phyloP scores from a whole-genome alignment of 495 filamentous ascomycete species.

The Aspergillus sclerotiicarbonarius region DNA sequence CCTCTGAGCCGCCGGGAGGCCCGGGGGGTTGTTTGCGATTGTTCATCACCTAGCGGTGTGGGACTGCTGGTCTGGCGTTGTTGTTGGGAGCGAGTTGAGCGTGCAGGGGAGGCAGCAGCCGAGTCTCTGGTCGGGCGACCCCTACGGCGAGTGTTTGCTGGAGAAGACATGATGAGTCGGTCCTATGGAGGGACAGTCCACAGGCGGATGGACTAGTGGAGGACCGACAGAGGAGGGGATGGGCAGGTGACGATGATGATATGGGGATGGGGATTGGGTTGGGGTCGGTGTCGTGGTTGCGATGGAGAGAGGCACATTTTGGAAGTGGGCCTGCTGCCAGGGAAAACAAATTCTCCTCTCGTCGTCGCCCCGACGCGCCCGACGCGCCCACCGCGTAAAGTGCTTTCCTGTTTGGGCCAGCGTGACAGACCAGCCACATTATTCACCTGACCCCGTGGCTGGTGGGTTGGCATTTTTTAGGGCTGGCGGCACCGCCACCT shows the following conservation, averaged over 20 bases:
- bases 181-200: slow-evolving; percentile 10
- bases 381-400: slow-evolving; percentile 41
- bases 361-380: slow-evolving; percentile 26
- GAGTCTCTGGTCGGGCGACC: slow-evolving; percentile 44
- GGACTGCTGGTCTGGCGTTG: slow-evolving; percentile 40
- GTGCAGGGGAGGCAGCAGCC: slow-evolving; percentile 39
- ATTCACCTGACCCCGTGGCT: slow-evolving; percentile 14
- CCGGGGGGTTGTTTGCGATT: slow-evolving; percentile 42
- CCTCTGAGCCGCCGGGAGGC: slow-evolving; percentile 43
- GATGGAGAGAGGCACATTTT: slow-evolving; percentile 11
- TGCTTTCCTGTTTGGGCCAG: slow-evolving; percentile 34
- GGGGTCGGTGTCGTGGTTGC: slow-evolving; percentile 13
- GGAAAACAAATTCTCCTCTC: slow-evolving; percentile 9
- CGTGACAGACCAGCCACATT: slow-evolving; percentile 19
- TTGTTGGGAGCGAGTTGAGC: slow-evolving; percentile 37
- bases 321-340: background rate
- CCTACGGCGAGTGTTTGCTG: slow-evolving; percentile 39
- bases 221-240: slow-evolving; percentile 19
- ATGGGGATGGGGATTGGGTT: background rate
- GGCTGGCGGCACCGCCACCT: slow-evolving; percentile 2
- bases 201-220: background rate
- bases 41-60: slow-evolving; percentile 21
- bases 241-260: slow-evolving; percentile 14
- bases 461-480: background rate
- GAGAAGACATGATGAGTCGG: slow-evolving; percentile 47